A percentile compares a stretch with the other conserved stretches of the same genome.
phyloP scores from a whole-genome alignment of 495 filamentous ascomycete genomes.

The Polyplosphaeria fusca region DNA sequence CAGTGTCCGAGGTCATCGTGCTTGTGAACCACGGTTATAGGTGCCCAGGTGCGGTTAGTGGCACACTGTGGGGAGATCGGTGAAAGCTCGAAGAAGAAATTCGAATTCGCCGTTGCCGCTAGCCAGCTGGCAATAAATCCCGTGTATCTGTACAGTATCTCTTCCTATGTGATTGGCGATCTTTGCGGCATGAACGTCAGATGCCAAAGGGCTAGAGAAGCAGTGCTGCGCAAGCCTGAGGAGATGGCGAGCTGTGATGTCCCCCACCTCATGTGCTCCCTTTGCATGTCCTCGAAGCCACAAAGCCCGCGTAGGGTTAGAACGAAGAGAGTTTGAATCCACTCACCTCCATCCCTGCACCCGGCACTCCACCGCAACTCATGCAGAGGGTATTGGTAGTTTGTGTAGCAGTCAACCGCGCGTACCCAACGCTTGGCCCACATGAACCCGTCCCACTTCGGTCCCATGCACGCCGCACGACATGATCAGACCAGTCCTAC shows the following conservation, averaged over 20 bases:
- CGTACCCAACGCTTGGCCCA: constrained; percentile 17
- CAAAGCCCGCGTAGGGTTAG: too few species aligned
- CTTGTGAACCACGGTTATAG: constrained; percentile 15
- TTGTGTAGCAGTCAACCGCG: constrained; percentile 16
- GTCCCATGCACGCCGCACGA: constrained; percentile 19
- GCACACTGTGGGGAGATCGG: neutral
- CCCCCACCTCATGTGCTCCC: too few species aligned
- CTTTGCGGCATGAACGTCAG: too few species aligned
- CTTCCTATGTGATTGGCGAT: too few species aligned
- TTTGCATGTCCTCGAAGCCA: too few species aligned
- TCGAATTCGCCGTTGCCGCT: neutral
- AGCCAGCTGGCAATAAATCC: neutral
- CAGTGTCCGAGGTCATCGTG: constrained; percentile 1
- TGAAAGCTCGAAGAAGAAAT: neutral
- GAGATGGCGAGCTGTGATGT: too few species aligned
- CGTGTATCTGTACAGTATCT: too few species aligned
- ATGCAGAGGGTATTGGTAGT: neutral
- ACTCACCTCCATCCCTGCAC: too few species aligned
- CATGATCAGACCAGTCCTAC: constrained; percentile 1
- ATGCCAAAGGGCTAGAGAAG: too few species aligned
- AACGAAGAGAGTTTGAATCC: too few species aligned
- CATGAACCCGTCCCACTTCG: constrained; percentile 5
- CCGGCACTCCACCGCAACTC: too few species aligned
- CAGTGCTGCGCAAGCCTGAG: too few species aligned
- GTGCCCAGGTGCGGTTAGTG: neutral